These are phyloP conservation scores for Podospora australis DNA, from an alignment of 495 filamentous ascomycete genomes.

Conservation along the genomic window DNA sequence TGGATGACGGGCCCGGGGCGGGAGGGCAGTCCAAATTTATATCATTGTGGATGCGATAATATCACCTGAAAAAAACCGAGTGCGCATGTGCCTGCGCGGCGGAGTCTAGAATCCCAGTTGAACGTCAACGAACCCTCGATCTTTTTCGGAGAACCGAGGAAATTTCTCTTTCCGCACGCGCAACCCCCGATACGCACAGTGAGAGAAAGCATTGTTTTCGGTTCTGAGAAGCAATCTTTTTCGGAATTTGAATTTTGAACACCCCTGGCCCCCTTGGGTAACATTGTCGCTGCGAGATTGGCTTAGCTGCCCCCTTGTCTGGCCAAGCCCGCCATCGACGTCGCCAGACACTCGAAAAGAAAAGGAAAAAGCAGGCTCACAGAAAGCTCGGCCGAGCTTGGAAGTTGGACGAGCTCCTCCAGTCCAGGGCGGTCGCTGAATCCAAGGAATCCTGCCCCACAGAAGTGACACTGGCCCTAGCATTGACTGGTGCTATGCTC, in stretches of 20 bases:
- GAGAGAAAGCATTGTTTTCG: too few species aligned
- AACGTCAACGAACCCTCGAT: background rate
- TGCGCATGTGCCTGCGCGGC: background rate
- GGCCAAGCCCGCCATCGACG: constrained; percentile 15
- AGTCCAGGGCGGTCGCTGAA: constrained; percentile 12
- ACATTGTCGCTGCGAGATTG: constrained; percentile 7
- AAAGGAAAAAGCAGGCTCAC: too few species aligned
- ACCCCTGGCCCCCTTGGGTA: too few species aligned
- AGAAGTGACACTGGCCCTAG: constrained; percentile 10
- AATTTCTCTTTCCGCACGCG: too few species aligned
- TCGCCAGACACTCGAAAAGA: constrained; percentile 4
- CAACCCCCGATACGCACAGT: too few species aligned
- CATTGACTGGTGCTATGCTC: constrained; percentile 8
- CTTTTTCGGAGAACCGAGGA: too few species aligned
- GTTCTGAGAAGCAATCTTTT: too few species aligned
- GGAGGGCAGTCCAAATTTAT: background rate
- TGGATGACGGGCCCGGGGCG: background rate
- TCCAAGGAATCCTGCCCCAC: constrained; percentile 16
- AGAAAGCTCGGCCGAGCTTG: constrained; percentile 9
- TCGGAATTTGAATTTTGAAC: too few species aligned
- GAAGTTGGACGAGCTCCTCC: constrained; percentile 14
- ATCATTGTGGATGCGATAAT: background rate
- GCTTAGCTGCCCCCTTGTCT: background rate
- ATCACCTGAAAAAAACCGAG: background rate
- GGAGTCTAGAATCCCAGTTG: background rate